phyloP scores from a whole-genome alignment of 202 grass and related monocot genomes.

The Zizania palustris region DNA sequence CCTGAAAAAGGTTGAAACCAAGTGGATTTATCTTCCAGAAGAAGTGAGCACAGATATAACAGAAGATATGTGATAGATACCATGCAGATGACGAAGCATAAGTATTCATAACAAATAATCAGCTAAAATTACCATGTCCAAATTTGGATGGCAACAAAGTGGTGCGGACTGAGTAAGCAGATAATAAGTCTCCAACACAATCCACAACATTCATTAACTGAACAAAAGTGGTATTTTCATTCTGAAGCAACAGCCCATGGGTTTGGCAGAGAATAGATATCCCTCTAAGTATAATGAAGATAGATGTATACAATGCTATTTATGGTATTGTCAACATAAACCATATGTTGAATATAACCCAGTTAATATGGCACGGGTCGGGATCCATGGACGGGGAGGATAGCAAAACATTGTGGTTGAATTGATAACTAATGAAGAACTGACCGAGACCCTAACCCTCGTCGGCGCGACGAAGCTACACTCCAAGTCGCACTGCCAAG shows the following conservation, averaged over 20 bases:
- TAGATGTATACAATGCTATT: too few relatives aligned
- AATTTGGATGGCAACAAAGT: not conserved
- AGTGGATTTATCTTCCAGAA: not conserved
- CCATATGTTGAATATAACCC: too few relatives aligned
- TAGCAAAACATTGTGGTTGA: too few relatives aligned
- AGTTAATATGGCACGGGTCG: too few relatives aligned
- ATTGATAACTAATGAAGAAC: too few relatives aligned
- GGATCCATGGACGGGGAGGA: too few relatives aligned
- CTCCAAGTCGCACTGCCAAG: too few relatives aligned
- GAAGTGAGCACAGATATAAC: not conserved
- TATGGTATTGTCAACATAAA: too few relatives aligned
- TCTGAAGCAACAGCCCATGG: not conserved
- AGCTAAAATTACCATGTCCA: not conserved
- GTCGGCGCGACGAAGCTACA: too few relatives aligned
- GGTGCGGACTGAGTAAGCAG: not conserved
- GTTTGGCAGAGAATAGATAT: not conserved
- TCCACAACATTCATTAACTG: not conserved
- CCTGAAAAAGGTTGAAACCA: slow-evolving; percentile 50
- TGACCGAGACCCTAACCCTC: too few relatives aligned
- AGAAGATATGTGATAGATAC: not conserved
- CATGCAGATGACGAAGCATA: not conserved
- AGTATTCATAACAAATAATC: not conserved
- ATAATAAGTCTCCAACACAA: not conserved
- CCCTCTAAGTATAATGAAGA: too few relatives aligned
- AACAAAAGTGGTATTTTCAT: not conserved